Evolutionary conservation across 371 early-diverging fungal species (phyloP).

Genomic region (Apophysomyces trapeziformis): DNA sequence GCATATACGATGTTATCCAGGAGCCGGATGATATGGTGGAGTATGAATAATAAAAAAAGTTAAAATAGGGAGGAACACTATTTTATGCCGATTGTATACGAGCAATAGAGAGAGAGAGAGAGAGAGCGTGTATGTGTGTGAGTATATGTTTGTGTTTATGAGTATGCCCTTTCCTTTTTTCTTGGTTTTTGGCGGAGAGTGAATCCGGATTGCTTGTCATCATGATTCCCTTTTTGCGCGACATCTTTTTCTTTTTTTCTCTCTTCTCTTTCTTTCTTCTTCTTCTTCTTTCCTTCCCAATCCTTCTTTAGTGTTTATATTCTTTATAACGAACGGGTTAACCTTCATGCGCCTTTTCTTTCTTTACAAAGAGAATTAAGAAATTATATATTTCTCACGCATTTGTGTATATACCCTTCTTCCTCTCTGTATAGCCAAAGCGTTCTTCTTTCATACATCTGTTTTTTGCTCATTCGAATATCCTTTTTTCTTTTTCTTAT

Average conservation of each 20-base stretch:
- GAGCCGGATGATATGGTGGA: slow-evolving; percentile 49
- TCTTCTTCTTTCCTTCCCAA: background rate
- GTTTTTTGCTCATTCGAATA: slow-evolving; percentile 11
- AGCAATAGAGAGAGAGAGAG: background rate
- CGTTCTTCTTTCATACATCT: background rate
- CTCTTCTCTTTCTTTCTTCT: background rate
- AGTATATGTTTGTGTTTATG: background rate
- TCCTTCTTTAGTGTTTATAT: background rate
- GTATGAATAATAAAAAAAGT: slow-evolving; percentile 31
- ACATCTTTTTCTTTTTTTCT: background rate
- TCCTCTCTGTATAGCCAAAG: background rate
- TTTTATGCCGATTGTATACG: background rate
- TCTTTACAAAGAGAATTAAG: too few relatives aligned
- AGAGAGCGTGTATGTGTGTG: too few relatives aligned
- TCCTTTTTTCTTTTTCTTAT: slow-evolving; percentile 16
- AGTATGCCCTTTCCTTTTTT: background rate
- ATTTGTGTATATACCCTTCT: slow-evolving; percentile 9
- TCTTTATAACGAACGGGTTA: background rate
- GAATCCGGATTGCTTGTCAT: background rate
- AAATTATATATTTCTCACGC: too few relatives aligned
- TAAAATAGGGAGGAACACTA: background rate
- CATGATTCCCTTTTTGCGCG: background rate
- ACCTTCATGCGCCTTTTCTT: background rate
- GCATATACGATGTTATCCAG: slow-evolving; percentile 19
- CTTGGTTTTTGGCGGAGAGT: background rate